Conservation (phyloP, 2,329 filamentous ascomycete species). For the Botrytis byssoidea region DNA sequence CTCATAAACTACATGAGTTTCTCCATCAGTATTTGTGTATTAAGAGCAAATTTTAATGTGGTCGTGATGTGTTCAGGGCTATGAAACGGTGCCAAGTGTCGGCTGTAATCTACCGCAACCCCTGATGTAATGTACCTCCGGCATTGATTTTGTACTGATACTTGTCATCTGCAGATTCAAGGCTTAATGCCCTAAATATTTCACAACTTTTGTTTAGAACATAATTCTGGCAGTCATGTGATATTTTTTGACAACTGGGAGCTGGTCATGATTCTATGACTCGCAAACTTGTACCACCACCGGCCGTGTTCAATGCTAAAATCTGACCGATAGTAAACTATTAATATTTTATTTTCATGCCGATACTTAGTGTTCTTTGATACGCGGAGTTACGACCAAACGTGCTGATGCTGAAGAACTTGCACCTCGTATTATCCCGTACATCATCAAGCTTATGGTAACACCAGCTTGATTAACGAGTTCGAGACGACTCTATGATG, state of each 20-base stretch:
- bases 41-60: not conserved
- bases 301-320: not conserved
- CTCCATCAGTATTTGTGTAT: not conserved
- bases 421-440: slow-evolving; percentile 19
- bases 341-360: not conserved
- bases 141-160: not conserved
- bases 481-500: not conserved
- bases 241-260: not conserved
- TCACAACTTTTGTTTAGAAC: not conserved
- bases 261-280: not conserved
- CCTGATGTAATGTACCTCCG: not conserved
- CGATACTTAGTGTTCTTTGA: not conserved
- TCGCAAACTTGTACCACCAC: not conserved
- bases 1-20: not conserved
- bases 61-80: not conserved
- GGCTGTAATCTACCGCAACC: not conserved
- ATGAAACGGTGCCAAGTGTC: slow-evolving; percentile 1
- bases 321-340: not conserved
- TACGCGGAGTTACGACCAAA: not conserved
- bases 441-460: slow-evolving; percentile 7
- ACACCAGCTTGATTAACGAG: not conserved
- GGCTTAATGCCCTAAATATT: no score
- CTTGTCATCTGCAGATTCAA: not conserved
- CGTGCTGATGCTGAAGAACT: slow-evolving; percentile 2
- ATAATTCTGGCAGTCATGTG: slow-evolving; percentile 1